phyloP scores from a whole-genome alignment of 495 filamentous ascomycete species.

The Daldinia vernicosa region DNA sequence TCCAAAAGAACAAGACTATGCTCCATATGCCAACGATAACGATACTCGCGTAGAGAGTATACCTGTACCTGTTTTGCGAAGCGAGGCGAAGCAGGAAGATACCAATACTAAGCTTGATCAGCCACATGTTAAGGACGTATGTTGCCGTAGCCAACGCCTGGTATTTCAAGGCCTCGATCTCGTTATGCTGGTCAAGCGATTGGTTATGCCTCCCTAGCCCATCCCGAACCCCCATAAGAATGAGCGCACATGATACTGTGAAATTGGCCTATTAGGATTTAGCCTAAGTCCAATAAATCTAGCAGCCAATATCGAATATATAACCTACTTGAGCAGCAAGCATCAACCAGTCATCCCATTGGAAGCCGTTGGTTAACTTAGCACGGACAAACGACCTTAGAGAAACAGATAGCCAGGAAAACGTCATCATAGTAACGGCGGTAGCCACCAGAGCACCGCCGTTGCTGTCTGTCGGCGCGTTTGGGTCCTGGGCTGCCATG shows the following conservation, averaged over 20 bases:
- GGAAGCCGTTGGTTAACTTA: slow-evolving; percentile 50
- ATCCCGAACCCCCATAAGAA: slow-evolving; percentile 44
- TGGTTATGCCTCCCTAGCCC: slow-evolving; percentile 52
- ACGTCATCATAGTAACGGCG: slow-evolving; percentile 40
- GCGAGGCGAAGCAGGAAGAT: slow-evolving; percentile 54
- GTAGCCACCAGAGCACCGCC: slow-evolving; percentile 47
- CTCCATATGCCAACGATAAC: slow-evolving; percentile 51
- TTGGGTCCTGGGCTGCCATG: slow-evolving; percentile 47
- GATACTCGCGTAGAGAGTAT: slow-evolving; percentile 47
- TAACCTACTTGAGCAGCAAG: slow-evolving; percentile 48
- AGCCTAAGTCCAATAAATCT: slow-evolving; percentile 13
- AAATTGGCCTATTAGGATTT: slow-evolving; percentile 44
- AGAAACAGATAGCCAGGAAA: slow-evolving; percentile 49
- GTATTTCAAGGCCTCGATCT: slow-evolving; percentile 50
- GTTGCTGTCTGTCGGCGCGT: slow-evolving; percentile 48
- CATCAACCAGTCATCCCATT: slow-evolving; percentile 56
- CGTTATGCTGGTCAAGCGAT: slow-evolving; percentile 43
- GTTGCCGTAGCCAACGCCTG: slow-evolving; percentile 52
- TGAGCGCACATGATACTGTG: slow-evolving; percentile 47
- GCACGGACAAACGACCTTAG: slow-evolving; percentile 51
- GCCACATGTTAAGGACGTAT: slow-evolving; percentile 55
- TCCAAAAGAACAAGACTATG: slow-evolving; percentile 51
- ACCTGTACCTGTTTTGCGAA: slow-evolving; percentile 47
- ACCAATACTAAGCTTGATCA: slow-evolving; percentile 58
- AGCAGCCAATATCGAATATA: background rate